phyloP scores from a whole-genome alignment of 805 yeast genomes.

The Metschnikowia bowlesiae region DNA sequence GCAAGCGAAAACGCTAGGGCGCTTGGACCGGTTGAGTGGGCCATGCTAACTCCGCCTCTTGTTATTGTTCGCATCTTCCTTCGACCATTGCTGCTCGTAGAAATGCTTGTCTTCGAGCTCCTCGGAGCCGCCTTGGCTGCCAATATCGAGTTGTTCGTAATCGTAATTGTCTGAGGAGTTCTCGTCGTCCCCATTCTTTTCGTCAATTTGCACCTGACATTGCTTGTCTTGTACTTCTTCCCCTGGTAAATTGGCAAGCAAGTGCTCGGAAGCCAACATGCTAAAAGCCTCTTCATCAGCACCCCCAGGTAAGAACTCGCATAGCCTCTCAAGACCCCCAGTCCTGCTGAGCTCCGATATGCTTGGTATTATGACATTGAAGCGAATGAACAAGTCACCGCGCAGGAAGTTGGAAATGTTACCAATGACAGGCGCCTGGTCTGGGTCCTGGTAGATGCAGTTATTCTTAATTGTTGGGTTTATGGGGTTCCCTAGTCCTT shows the following conservation, averaged over 20 bases:
- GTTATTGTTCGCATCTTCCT: constrained; percentile 6
- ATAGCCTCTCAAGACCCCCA: constrained; percentile 19
- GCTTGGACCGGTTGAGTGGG: neutral
- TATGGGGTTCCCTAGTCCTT: constrained; percentile 63
- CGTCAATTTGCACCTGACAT: neutral
- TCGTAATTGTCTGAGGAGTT: constrained; percentile 11
- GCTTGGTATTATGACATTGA: constrained; percentile 34
- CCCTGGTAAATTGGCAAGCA: constrained; percentile 11
- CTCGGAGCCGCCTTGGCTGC: constrained; percentile 13
- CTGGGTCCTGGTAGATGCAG: constrained; percentile 19
- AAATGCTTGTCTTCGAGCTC: constrained; percentile 14
- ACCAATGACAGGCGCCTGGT: constrained; percentile 4
- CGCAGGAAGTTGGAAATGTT: constrained; percentile 21
- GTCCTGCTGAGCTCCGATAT: constrained; percentile 24
- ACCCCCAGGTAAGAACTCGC: constrained; percentile 16
- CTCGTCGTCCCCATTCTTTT: constrained; percentile 3
- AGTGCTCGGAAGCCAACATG: constrained; percentile 8
- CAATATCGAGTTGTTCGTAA: constrained; percentile 14
- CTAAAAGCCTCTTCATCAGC: constrained; percentile 4
- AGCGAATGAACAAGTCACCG: constrained; percentile 38
- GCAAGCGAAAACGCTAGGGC: neutral
- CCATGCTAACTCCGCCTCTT: neutral
- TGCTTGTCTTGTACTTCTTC: constrained; percentile 1
- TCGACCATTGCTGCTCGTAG: constrained; percentile 13
- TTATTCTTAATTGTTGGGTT: constrained; percentile 19